Conservation (phyloP, 1,139 yeast genomes). For the Yarrowia galli region DNA sequence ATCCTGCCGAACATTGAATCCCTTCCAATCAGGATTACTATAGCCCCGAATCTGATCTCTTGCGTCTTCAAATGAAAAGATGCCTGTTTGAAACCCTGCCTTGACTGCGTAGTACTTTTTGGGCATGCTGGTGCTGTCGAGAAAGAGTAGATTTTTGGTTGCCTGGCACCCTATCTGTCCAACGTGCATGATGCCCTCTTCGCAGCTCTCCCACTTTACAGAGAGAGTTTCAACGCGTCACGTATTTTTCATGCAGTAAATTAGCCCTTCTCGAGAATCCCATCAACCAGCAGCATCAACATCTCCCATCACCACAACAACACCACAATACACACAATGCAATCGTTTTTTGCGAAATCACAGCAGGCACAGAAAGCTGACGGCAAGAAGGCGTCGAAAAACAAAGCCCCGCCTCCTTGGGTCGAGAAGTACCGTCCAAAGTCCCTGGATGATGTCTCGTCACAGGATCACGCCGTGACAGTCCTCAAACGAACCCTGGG, state of each 20-base stretch:
- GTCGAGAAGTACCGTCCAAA: constrained; percentile 64
- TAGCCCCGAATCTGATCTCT: background rate
- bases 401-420: constrained; percentile 34
- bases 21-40: background rate
- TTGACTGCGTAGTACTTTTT: constrained; percentile 7
- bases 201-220: background rate
- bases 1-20: background rate
- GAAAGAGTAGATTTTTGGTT: no score
- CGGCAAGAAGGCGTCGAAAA: constrained; percentile 28
- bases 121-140: constrained; percentile 6
- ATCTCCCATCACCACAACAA: background rate
- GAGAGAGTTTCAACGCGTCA: constrained; percentile 32
- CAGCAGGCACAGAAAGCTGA: constrained; percentile 28
- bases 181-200: no score
- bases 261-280: constrained; percentile 4
- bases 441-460: constrained; percentile 81
- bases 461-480: constrained; percentile 88
- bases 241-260: constrained; percentile 34
- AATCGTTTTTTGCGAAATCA: constrained; percentile 33
- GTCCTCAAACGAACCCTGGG: constrained; percentile 82
- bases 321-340: constrained; percentile 7
- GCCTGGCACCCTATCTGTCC: background rate
- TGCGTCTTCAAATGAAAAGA: background rate
- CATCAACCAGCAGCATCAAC: background rate
- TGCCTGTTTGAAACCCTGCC: background rate